phyloP scores from a whole-genome alignment of 2,329 filamentous ascomycete genomes.

The Cladosporium sp. region DNA sequence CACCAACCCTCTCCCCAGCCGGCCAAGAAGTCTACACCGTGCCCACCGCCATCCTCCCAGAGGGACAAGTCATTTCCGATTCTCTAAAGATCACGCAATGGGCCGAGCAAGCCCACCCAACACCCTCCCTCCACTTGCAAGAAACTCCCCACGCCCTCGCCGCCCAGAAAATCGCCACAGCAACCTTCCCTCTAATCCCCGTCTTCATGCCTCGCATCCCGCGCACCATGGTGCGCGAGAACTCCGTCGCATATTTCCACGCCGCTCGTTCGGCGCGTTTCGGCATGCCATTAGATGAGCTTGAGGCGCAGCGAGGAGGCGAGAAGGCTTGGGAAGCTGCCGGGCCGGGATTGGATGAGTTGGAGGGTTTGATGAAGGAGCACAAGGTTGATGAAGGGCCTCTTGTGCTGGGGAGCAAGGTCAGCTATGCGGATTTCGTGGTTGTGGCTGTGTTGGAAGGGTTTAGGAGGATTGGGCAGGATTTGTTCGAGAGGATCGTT shows the following conservation, averaged over 20 bases:
- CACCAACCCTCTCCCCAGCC: not conserved
- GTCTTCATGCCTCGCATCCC: constrained; percentile 37
- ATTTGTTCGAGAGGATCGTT: constrained; percentile 25
- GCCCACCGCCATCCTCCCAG: constrained; percentile 40
- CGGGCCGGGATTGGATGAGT: constrained; percentile 24
- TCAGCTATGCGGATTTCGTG: constrained; percentile 39
- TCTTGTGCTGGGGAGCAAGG: constrained; percentile 36
- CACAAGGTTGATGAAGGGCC: constrained; percentile 34
- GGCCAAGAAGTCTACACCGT: constrained; percentile 35
- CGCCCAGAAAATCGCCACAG: constrained; percentile 3
- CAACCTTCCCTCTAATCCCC: constrained; percentile 19
- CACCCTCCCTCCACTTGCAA: constrained; percentile 32
- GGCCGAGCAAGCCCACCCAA: constrained; percentile 39
- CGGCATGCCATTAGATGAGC: constrained; percentile 34
- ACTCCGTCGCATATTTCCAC: constrained; percentile 37
- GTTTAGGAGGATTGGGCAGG: constrained; percentile 7
- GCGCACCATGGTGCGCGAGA: constrained; percentile 34
- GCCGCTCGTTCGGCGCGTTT: constrained; percentile 36
- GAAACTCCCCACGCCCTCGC: constrained; percentile 32
- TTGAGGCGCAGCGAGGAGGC: constrained; percentile 30
- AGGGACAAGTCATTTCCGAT: constrained; percentile 39
- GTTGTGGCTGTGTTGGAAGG: constrained; percentile 35
- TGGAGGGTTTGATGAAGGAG: constrained; percentile 27
- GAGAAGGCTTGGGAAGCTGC: constrained; percentile 27
- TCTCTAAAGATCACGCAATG: constrained; percentile 38